These are phyloP conservation scores for Colletotrichum eleusines DNA, from an alignment of 2,329 filamentous ascomycete genomes.

Conservation along the genomic window DNA sequence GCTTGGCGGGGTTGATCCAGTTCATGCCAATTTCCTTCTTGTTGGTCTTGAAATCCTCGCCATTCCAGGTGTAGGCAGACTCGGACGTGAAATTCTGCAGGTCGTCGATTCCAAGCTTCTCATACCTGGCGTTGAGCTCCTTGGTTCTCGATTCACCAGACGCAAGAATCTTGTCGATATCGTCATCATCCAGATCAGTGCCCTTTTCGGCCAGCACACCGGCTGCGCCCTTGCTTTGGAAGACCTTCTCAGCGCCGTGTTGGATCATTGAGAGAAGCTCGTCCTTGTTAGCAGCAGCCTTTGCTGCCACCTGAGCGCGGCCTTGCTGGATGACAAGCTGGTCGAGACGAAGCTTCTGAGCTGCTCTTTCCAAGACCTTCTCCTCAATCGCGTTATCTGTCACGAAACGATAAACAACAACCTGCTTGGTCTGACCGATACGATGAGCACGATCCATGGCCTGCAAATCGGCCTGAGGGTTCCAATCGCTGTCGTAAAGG, in stretches of 20 bases:
- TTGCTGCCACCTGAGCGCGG: constrained; percentile 88
- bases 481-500: constrained; percentile 98
- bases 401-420: constrained; percentile 95
- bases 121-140: constrained; percentile 91
- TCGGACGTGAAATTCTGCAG: constrained; percentile 98
- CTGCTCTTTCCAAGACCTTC: constrained; percentile 95
- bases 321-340: constrained; percentile 99
- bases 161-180: constrained; percentile 89
- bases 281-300: constrained; percentile 94
- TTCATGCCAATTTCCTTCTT: constrained; percentile 93
- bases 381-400: constrained; percentile 99
- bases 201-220: constrained; percentile 70
- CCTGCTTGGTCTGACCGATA: constrained; percentile 98
- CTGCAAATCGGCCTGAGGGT: constrained; percentile 96
- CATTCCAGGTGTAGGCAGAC: constrained; percentile 99
- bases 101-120: constrained; percentile 96
- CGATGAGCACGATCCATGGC: constrained; percentile 99
- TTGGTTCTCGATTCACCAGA: constrained; percentile 91
- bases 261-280: constrained; percentile 98
- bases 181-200: constrained; percentile 80
- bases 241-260: constrained; percentile 96
- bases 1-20: constrained; percentile 99
- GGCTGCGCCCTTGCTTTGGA: constrained; percentile 77
- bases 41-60: constrained; percentile 90
- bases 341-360: constrained; percentile 95